Evolutionary conservation across 2,329 filamentous ascomycete species (phyloP), one percentile per base, ranked within the genome.

Genomic region (Colletotrichum shisoi): DNA sequence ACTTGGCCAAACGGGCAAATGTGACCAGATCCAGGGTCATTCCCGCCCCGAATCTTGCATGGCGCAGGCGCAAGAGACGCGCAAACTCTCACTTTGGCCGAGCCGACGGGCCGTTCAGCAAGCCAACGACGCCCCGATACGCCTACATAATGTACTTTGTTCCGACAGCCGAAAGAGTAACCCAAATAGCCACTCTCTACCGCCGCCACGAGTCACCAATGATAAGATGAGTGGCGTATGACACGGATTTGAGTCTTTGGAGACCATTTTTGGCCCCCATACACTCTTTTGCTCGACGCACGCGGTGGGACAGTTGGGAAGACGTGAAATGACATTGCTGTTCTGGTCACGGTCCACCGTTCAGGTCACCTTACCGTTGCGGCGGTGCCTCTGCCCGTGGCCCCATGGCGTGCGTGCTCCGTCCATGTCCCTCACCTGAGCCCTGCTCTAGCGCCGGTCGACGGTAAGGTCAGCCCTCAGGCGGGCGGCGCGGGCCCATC

Each of bases 291-390:
- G 34, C 27, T 40, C 34, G 27, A 37, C 11, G 34, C 39, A 17
- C 39, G 49, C 48, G 53, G 64, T 64, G 54, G 64, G 46, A 62
- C 64, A 39, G 48, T 40, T 59, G 60, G 60, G 39, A 63, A 59
- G 31, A 27, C 48, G 37, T 37, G 54, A 67, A 59, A 67, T 67
- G 64, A 67, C 46, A 67, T 67, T 67, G 51, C 63, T 67, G 63
- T 67, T 67, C 59, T 67, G 31, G 63, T 67, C 63, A 40, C 63
- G 63, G 63, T 63, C 49, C 46, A 66, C 63, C 63, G 63, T 66
- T 19, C 51, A 62, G 58, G 63, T 66, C 51, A 19, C 63, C 44
- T 51, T 52, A 51, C 45, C 48, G 46, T 45, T 53, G 62, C 46
- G 62, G 62, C 54, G 40, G 62, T 64, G 62, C 56, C 42, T 45